Evolutionary conservation across 228 moss, liverwort and hornwort genomes (phyloP), one percentile per base, ranked within the genome.

Genomic region (Sphagnum magellanicum): DNA sequence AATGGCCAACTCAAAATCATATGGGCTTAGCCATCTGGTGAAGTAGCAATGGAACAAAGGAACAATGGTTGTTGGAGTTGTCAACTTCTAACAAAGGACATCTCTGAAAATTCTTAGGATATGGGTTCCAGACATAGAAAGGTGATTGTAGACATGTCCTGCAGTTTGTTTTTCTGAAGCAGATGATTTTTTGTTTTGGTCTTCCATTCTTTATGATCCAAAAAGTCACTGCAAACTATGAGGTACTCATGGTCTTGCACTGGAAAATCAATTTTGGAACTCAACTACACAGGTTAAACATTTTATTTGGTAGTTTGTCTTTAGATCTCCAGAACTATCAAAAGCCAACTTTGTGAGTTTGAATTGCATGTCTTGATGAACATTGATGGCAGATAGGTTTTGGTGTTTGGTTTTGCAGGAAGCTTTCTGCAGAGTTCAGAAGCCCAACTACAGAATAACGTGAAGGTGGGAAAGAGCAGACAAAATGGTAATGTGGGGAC

Each of bases 381-480:
- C 4, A 58, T 58, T 58, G 57, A 58, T 58, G 10, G 10, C 14
- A n/a, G 11, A 32, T 63, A 16, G 32, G 32, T 32, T 32, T 32
- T 32, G 32, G 32, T 32, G 32, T 55, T 12, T 8, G 55, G 55
- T 59, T 6, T 55, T 16, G 77, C 83, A 87, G 86, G 83, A 70
- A 72, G 69, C 65, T 63, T 60, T 50, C 58, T 73, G 53, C 79
- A 91, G 59, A 74, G 78, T 77, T 79, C 75, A 67, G 84, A 76
- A 79, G 81, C 76, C 59, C 76, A 75, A 74, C 74, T 63, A 71
- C 77, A 72, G 52, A 76, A 74, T 73, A 59, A 73, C 59, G 70
- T 67, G 57, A 79, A 72, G 67, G 86, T 66, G 72, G 78, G 82
- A 62, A 79, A 87, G 68, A 62, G 59, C 70, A 79, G 67, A 71